A percentile compares a stretch with the other conserved stretches of the same genome.
Evolutionary conservation across 2,329 filamentous ascomycete species (phyloP).

Genomic region (Davidsoniella australis): DNA sequence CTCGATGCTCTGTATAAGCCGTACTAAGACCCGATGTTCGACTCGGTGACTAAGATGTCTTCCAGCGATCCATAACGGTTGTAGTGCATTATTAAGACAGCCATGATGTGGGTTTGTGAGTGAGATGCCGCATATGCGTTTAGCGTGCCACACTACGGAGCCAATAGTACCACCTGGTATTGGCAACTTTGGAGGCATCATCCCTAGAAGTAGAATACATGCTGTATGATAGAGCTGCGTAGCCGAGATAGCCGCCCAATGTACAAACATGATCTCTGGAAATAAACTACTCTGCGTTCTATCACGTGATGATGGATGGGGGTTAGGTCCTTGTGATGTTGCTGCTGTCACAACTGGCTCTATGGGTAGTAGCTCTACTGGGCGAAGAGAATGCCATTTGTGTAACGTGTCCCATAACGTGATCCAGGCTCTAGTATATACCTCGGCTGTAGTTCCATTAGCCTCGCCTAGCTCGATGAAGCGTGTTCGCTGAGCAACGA

Average conservation of each 20-base stretch:
- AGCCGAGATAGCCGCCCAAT: conserved; percentile 37
- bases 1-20: conserved; percentile 33
- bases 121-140: conserved; percentile 38
- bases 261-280: conserved; percentile 33
- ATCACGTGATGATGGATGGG: neutral
- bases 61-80: conserved; percentile 39
- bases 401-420: conserved; percentile 33
- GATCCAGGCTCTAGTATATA: conserved; percentile 28
- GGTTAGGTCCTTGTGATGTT: too few species aligned
- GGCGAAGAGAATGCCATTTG: conserved; percentile 29
- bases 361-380: conserved; percentile 28
- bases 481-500: conserved; percentile 31
- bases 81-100: conserved; percentile 39
- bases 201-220: conserved; percentile 32
- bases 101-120: conserved; percentile 37
- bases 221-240: conserved; percentile 41
- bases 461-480: conserved; percentile 29
- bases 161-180: conserved; percentile 16
- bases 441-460: conserved; percentile 25
- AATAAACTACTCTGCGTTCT: conserved; percentile 27
- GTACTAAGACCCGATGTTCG: conserved; percentile 24
- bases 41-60: conserved; percentile 33
- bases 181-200: conserved; percentile 20
- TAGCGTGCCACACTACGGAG: conserved; percentile 37
- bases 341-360: conserved; percentile 15